Evolutionary conservation across 1,284 basidiomycete species (phyloP).

Genomic region (Albatrellus sp.): DNA sequence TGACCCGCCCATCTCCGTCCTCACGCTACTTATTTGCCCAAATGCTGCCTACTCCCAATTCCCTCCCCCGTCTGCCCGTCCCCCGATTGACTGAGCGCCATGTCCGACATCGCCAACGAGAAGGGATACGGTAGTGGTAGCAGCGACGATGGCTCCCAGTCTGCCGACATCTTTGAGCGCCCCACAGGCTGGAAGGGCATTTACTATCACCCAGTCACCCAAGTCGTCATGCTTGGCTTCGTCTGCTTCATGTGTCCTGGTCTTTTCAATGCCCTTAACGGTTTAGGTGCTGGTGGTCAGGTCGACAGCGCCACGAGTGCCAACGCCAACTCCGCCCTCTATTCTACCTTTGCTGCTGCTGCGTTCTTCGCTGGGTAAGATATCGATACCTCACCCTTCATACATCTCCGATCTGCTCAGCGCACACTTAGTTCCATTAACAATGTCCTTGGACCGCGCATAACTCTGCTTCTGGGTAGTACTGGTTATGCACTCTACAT

Average conservation of each 20-base stretch:
- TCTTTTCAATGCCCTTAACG: constrained; percentile 35
- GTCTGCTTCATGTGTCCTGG: constrained; percentile 61
- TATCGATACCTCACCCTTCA: constrained; percentile 15
- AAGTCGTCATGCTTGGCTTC: constrained; percentile 48
- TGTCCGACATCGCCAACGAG: constrained; percentile 8
- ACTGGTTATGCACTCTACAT: constrained; percentile 65
- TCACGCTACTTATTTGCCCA: too few relatives aligned
- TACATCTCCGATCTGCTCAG: background rate
- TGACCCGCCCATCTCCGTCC: too few relatives aligned
- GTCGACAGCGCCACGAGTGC: constrained; percentile 45
- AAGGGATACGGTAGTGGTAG: constrained; percentile 9
- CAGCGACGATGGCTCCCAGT: constrained; percentile 10
- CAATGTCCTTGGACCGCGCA: constrained; percentile 62
- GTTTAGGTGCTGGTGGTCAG: constrained; percentile 63
- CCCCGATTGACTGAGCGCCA: background rate
- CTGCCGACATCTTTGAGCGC: constrained; percentile 13
- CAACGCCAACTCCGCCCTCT: constrained; percentile 55
- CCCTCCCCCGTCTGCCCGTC: background rate
- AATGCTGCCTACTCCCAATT: too few relatives aligned
- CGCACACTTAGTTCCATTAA: constrained; percentile 45
- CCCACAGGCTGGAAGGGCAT: constrained; percentile 21
- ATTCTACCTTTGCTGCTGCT: constrained; percentile 53
- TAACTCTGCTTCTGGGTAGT: constrained; percentile 63
- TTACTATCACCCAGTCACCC: constrained; percentile 27
- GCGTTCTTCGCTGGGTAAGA: constrained; percentile 53